These are phyloP conservation scores for Saccharata proteae DNA, from an alignment of 2,329 filamentous ascomycete genomes.

Conservation along the genomic window DNA sequence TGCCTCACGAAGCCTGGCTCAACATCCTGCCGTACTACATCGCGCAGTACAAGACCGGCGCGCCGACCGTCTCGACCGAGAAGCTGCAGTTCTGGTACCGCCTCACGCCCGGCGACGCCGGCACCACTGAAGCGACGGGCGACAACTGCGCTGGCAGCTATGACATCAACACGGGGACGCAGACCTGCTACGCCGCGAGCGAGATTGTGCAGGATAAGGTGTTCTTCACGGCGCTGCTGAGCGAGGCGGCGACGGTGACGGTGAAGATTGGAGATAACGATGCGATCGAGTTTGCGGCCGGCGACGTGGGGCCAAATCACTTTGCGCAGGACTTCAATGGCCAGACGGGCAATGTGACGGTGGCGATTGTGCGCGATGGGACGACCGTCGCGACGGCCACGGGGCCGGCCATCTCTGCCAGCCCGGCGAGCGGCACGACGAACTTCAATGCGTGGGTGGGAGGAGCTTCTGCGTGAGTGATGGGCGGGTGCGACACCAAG, in stretches of 20 bases:
- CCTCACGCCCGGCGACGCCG: slow-evolving; percentile 23
- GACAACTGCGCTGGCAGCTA: slow-evolving; percentile 17
- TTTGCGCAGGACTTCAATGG: slow-evolving; percentile 10
- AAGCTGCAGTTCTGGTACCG: slow-evolving; percentile 35
- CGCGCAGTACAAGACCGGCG: slow-evolving; percentile 35
- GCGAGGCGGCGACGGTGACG: slow-evolving; percentile 3
- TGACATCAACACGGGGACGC: slow-evolving; percentile 13
- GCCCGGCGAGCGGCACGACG: slow-evolving; percentile 7
- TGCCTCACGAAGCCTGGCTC: slow-evolving; percentile 41
- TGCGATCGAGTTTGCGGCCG: slow-evolving; percentile 2
- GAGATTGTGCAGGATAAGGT: slow-evolving; percentile 32
- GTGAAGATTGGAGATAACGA: slow-evolving; percentile 9
- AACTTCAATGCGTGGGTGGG: slow-evolving; percentile 13
- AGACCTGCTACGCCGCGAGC: slow-evolving; percentile 16
- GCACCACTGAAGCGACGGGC: slow-evolving; percentile 24
- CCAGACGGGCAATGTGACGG: slow-evolving; percentile 9
- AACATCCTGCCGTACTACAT: slow-evolving; percentile 40
- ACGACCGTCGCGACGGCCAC: slow-evolving; percentile 3
- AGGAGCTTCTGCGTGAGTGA: too few relatives aligned
- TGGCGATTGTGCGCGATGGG: slow-evolving; percentile 9
- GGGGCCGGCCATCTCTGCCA: slow-evolving; percentile 5
- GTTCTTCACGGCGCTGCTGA: slow-evolving; percentile 29
- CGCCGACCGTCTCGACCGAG: slow-evolving; percentile 17
- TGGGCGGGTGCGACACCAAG: too few relatives aligned
- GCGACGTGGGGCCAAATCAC: slow-evolving; percentile 8